Percentiles rank a stretch among this genome's conserved stretches.
phyloP scores from a whole-genome alignment of 129 eudicot species.

The Kitagawia praeruptora region DNA sequence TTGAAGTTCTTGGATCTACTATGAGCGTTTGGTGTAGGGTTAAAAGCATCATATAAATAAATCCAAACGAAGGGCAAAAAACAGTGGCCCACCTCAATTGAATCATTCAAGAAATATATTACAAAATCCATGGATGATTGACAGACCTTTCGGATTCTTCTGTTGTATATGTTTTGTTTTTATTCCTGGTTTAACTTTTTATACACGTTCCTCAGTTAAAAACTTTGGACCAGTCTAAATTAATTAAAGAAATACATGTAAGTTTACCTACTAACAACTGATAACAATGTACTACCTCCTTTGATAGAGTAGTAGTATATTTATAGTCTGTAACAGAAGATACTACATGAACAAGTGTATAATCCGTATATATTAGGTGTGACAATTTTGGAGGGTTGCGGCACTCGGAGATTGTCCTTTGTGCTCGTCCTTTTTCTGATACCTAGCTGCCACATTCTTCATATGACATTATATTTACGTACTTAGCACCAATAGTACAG shows the following conservation, averaged over 20 bases:
- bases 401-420: conserved; percentile 10
- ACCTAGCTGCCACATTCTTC: conserved; percentile 16
- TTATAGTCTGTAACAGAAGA: background rate
- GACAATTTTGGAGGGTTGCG: conserved; percentile 6
- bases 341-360: background rate
- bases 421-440: conserved; percentile 7
- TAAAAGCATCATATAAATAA: conserved; percentile 13
- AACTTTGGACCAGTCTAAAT: background rate
- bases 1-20: conserved; percentile 23
- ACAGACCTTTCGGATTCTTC: conserved; percentile 48
- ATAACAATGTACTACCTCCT: background rate
- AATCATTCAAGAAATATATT: conserved; percentile 28
- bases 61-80: conserved; percentile 13
- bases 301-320: background rate
- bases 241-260: background rate
- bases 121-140: conserved; percentile 39
- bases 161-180: conserved; percentile 28
- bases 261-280: background rate
- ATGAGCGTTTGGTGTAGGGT: conserved; percentile 11
- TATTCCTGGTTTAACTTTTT: conserved; percentile 15
- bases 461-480: background rate
- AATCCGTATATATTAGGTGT: background rate
- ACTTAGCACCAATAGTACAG: background rate
- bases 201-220: background rate
- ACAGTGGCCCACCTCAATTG: conserved; percentile 34